These are phyloP conservation scores for Chrysanthemum lavandulifolium DNA, from an alignment of 129 eudicot genomes.

Conservation along the genomic window DNA sequence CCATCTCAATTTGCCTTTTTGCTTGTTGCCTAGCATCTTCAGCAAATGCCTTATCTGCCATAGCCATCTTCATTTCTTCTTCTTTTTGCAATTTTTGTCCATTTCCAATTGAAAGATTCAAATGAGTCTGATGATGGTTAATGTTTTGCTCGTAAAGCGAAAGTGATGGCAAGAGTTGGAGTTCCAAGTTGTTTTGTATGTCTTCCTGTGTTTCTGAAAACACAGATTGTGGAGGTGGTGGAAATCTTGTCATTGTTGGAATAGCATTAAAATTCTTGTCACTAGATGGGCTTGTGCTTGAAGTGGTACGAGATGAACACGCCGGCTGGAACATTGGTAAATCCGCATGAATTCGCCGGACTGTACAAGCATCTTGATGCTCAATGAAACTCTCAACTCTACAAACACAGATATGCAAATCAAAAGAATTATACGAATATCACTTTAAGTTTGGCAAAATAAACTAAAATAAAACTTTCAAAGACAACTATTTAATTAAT, in stretches of 20 bases:
- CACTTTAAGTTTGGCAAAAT: constrained; percentile 11
- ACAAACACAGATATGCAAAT: constrained; percentile 11
- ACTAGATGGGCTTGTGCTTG: constrained; percentile 58
- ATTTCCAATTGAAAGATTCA: constrained; percentile 65
- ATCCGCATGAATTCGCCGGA: constrained; percentile 37
- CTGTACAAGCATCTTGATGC: constrained; percentile 65
- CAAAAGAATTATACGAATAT: constrained; percentile 1
- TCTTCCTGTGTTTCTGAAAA: constrained; percentile 15
- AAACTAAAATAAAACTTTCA: not conserved
- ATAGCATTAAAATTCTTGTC: constrained; percentile 38
- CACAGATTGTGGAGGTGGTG: constrained; percentile 17
- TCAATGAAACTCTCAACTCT: constrained; percentile 80
- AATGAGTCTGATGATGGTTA: constrained; percentile 35
- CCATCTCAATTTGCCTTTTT: constrained; percentile 69
- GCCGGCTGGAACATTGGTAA: constrained; percentile 44
- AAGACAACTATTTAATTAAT: constrained; percentile 7
- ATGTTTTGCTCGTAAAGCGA: constrained; percentile 24
- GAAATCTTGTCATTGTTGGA: constrained; percentile 28
- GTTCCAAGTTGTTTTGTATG: constrained; percentile 50
- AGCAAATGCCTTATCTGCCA: constrained; percentile 63
- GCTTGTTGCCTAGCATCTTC: constrained; percentile 67
- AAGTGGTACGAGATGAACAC: constrained; percentile 46
- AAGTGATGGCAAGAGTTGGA: constrained; percentile 50
- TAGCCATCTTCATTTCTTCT: constrained; percentile 47
- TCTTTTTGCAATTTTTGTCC: constrained; percentile 24